Evolutionary conservation across 108 stramenopile species (phyloP).

Genomic region (Cyclotella kingstonii): DNA sequence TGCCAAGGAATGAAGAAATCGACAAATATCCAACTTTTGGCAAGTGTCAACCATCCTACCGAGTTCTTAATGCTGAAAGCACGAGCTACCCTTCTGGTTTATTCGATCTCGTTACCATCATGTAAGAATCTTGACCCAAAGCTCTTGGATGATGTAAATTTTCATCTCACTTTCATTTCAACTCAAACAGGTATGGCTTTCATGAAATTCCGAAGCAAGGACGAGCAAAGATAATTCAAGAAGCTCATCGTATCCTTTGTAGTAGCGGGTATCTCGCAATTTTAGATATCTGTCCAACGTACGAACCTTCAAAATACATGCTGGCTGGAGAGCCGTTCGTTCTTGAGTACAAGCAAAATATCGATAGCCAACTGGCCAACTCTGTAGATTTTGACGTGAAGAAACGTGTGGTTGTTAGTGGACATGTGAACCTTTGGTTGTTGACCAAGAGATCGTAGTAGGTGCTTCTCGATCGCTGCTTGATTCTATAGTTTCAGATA

Average conservation of each 20-base stretch:
- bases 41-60: constrained; percentile 22
- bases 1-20: constrained; percentile 1
- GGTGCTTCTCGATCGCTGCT: too few relatives aligned
- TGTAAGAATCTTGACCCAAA: constrained; percentile 1
- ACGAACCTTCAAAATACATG: constrained; percentile 60
- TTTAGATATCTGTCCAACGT: constrained; percentile 70
- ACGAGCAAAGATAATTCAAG: constrained; percentile 54
- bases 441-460: constrained; percentile 28
- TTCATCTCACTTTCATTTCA: constrained; percentile 25
- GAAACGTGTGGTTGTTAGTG: constrained; percentile 40
- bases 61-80: constrained; percentile 61
- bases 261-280: constrained; percentile 67
- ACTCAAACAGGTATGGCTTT: constrained; percentile 69
- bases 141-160: background rate
- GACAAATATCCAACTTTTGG: constrained; percentile 8
- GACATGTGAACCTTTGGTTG: constrained; percentile 54
- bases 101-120: constrained; percentile 49
- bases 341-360: constrained; percentile 83
- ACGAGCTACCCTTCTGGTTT: constrained; percentile 46
- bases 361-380: constrained; percentile 60
- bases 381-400: constrained; percentile 21
- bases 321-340: constrained; percentile 85
- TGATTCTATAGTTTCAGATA: too few relatives aligned
- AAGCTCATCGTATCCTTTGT: constrained; percentile 63
- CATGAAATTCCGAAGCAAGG: constrained; percentile 72